Conservation (phyloP, 2,329 filamentous ascomycete genomes). For the Berkeleyomyces rouxiae region DNA sequence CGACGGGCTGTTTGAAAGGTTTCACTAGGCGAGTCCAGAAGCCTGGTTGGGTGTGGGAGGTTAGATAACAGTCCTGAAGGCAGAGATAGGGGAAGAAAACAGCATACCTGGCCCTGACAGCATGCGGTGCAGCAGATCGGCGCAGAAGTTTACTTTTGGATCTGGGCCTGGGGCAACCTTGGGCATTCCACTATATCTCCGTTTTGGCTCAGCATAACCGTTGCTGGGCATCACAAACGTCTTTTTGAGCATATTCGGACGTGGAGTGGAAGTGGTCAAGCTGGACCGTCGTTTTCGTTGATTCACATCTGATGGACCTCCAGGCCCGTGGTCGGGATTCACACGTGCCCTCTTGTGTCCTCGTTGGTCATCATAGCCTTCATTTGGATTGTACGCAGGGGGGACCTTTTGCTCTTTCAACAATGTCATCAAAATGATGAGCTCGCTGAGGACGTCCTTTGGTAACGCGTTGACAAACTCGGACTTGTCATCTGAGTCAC, state of each 20-base stretch:
- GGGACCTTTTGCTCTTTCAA: slow-evolving; percentile 23
- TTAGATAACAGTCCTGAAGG: not conserved
- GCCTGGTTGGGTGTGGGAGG: slow-evolving; percentile 23
- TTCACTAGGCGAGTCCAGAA: slow-evolving; percentile 52
- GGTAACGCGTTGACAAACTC: slow-evolving; percentile 45
- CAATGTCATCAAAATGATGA: slow-evolving; percentile 45
- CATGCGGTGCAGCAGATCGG: slow-evolving; percentile 42
- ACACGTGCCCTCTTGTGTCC: slow-evolving; percentile 8
- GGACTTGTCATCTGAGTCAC: slow-evolving; percentile 36
- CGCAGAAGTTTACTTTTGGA: slow-evolving; percentile 38
- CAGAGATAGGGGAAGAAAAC: not conserved
- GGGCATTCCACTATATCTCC: slow-evolving; percentile 14
- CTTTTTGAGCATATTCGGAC: slow-evolving; percentile 17
- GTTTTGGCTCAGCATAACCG: slow-evolving; percentile 16
- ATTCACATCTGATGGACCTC: slow-evolving; percentile 13
- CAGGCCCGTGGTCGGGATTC: slow-evolving; percentile 4
- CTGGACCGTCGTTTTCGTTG: slow-evolving; percentile 22
- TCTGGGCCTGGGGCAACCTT: slow-evolving; percentile 10
- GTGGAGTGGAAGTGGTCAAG: slow-evolving; percentile 18
- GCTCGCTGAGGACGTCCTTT: slow-evolving; percentile 44
- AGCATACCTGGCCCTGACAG: slow-evolving; percentile 40
- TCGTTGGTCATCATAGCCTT: slow-evolving; percentile 6
- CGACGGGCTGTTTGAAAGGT: slow-evolving; percentile 43
- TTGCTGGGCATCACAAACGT: slow-evolving; percentile 16
- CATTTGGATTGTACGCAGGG: not conserved